Evolutionary conservation across 2,329 filamentous ascomycete genomes (phyloP), one percentile per base, ranked within the genome.

Genomic region (Arthrobotrys conoides): DNA sequence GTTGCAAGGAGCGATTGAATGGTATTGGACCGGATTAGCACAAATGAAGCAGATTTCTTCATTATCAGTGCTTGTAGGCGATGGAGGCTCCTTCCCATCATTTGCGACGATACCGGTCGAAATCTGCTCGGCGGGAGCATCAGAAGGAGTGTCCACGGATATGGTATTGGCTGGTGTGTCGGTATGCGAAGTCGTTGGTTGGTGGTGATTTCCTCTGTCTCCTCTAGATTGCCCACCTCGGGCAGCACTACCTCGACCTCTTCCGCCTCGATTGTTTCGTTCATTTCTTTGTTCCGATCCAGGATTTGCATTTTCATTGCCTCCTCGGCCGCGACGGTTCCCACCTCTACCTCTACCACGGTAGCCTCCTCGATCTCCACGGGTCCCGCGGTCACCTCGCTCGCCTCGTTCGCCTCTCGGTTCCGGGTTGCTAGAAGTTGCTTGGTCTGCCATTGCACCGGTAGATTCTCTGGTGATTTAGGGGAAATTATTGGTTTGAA

Each of bases 1-100:
- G 84, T 97, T 98, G 86, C 96, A 99, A 20, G 96, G 95, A 36
- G 94, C 91, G 80, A 99, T 90, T 9, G 94, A 92, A 82, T 93
- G 91, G 86, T 98, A 94, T 61, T 92, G 90, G 59, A 99, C 91
- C 1, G 91, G 90, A 81, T 94, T 97, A 71, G 96, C 95, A 85
- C 96, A 99, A 83, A 99, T 99, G 85, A 98, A 98, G 89, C 96
- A 99, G 79, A 97, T 89, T 80, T 97, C 94, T 27, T 88, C 91
- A 71, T 77, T 63, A 16, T 94, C 92, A 33, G 87, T 76, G 30
- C 65, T 59, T 18, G 59, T 64, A 16, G 72, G 72, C 8, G 72
- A 76, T 5, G 72, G 57, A 18, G 72, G 65, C 14, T 76, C 72
- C 49, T 71, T 76, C 8, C 48, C 69, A 80, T 24, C 83, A 55